Percentiles rank a stretch among this genome's conserved stretches.
phyloP scores from a whole-genome alignment of 2,329 filamentous ascomycete species.

The Coniochaeta pulveracea region DNA sequence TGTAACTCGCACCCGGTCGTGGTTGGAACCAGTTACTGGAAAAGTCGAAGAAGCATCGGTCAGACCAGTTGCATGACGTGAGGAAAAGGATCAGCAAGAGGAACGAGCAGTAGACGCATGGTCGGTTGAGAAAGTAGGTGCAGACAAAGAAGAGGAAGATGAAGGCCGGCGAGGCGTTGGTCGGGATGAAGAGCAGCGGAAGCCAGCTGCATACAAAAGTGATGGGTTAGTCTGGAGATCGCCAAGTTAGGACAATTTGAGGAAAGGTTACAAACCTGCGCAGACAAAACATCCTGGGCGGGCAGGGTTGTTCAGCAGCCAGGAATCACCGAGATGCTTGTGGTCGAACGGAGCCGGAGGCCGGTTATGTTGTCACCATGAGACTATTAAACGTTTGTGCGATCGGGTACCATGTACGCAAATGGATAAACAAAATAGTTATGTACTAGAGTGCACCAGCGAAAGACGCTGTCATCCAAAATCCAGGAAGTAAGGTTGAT shows the following conservation, averaged over 20 bases:
- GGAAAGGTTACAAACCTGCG: constrained; percentile 33
- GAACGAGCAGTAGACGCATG: constrained; percentile 95
- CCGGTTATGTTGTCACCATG: too few relatives aligned
- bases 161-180: constrained; percentile 74
- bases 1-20: constrained; percentile 34
- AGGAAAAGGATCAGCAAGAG: constrained; percentile 91
- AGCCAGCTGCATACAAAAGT: constrained; percentile 55
- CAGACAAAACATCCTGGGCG: constrained; percentile 50
- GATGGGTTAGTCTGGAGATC: constrained; percentile 7
- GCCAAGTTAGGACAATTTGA: constrained; percentile 1
- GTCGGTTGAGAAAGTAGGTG: constrained; percentile 92
- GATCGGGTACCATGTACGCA: too few relatives aligned
- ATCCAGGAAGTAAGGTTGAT: too few relatives aligned
- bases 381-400: too few relatives aligned
- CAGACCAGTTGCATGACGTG: constrained; percentile 82
- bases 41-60: constrained; percentile 89
- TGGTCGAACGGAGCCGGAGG: too few relatives aligned
- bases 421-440: too few relatives aligned
- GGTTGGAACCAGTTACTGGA: constrained; percentile 87
- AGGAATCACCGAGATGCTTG: too few relatives aligned
- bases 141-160: constrained; percentile 83
- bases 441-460: too few relatives aligned
- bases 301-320: too few relatives aligned
- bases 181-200: constrained; percentile 78
- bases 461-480: too few relatives aligned